Conservation (phyloP, 768 basidiomycete species). For the Polyporus arcularius region DNA sequence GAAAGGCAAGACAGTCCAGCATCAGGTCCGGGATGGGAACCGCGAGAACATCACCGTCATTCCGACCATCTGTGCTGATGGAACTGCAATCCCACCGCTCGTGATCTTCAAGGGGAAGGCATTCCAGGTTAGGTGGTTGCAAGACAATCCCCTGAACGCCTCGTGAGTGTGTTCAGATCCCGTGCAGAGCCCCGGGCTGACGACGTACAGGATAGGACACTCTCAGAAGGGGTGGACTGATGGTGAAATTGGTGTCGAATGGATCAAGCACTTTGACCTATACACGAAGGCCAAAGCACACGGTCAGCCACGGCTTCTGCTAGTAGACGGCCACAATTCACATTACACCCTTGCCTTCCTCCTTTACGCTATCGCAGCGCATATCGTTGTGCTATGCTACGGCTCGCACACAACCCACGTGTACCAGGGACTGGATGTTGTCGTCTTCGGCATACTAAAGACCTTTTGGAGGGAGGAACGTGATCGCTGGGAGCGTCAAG, state of each 20-base stretch:
- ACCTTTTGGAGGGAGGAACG: too few relatives aligned
- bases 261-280: slow-evolving; percentile 42
- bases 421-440: slow-evolving; percentile 18
- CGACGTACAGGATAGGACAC: slow-evolving; percentile 17
- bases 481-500: neutral
- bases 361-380: slow-evolving; percentile 34
- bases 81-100: neutral
- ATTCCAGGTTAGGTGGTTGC: slow-evolving; percentile 39
- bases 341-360: slow-evolving; percentile 44
- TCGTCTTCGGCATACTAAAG: too few relatives aligned
- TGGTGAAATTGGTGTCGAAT: slow-evolving; percentile 37
- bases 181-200: too few relatives aligned
- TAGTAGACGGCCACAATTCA: slow-evolving; percentile 49
- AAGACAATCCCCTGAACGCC: slow-evolving; percentile 42
- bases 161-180: slow-evolving; percentile 25
- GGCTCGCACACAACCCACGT: slow-evolving; percentile 46
- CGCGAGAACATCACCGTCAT: neutral
- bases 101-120: slow-evolving; percentile 43
- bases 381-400: slow-evolving; percentile 45
- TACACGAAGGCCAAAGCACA: slow-evolving; percentile 38
- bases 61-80: neutral
- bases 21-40: neutral
- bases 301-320: slow-evolving; percentile 33
- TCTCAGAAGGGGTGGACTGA: slow-evolving; percentile 37
- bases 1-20: neutral